Evolutionary conservation across 2,329 filamentous ascomycete species (phyloP), one percentile per base, ranked within the genome.

Genomic region (Elsinoe ampelina): DNA sequence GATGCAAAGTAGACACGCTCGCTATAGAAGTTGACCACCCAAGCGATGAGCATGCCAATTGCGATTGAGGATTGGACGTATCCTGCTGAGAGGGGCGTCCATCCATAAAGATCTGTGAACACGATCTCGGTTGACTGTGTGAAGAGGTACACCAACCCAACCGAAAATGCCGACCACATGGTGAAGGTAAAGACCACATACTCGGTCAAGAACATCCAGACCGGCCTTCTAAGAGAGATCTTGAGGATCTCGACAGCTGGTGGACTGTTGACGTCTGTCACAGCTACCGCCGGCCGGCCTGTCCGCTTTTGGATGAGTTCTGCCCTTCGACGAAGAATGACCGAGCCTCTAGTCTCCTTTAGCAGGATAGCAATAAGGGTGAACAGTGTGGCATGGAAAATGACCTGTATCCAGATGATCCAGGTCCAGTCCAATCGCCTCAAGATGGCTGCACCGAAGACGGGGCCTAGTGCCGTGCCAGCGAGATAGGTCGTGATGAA

Each of bases 121-220:
- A 77, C 71, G 60, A 74, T 68, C 11, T 70, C 70, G 35, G 75
- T 71, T 19, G 71, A 75, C 57, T 78, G 76, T 0, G 75, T 78
- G 64, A 76, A 77, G 60, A 78, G 70, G 63, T 75, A 78, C 17
- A 76, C 70, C 1, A 70, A 72, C n/a, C 74, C 73, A 48, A 75
- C 68, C 57, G 70, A 69, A 57, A 78, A 75, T 10, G 73, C 72
- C 3, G 73, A 75, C 75, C 75, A 78, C n/a, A 79, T 58, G 1
- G 75, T 76, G 47, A 73, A 71, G 42, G 70, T 70, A 39, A 77
- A 69, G 1, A 79, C 71, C 0, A 80, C 76, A 1, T 72, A 72
- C 64, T 80, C 77, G 1, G 76, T 79, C 61, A 67, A 69, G 3
- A 78, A 70, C 63, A 78, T 72, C 35, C 69, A 68, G 12, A 66